phyloP scores from a whole-genome alignment of 441 rosid species.

The Melastoma candidum region DNA sequence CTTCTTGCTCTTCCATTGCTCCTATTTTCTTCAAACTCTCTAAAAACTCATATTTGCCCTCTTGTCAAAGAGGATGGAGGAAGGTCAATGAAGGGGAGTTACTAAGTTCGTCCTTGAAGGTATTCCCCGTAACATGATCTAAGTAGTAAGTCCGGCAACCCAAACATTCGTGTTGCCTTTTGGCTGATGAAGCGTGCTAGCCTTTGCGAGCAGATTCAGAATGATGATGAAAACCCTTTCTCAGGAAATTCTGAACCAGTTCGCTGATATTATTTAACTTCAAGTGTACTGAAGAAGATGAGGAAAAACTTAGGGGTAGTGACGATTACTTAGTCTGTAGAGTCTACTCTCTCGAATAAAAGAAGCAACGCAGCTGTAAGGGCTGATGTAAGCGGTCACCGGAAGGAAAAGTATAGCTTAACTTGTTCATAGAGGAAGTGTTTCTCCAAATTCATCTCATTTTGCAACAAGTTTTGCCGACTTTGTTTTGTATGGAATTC shows the following conservation, averaged over 20 bases:
- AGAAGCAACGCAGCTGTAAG: conserved; percentile 1
- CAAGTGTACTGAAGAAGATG: conserved; percentile 1
- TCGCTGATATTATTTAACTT: conserved; percentile 11
- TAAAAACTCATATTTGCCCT: conserved; percentile 54
- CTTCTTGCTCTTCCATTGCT: too few relatives aligned
- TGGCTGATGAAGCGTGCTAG: too few relatives aligned
- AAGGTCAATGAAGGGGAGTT: conserved; percentile 68
- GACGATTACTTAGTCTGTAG: conserved; percentile 21
- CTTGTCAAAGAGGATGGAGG: conserved; percentile 80
- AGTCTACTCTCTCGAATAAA: conserved; percentile 10
- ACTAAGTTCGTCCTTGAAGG: conserved; percentile 86
- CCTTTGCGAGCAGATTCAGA: neutral
- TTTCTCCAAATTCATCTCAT: too few relatives aligned
- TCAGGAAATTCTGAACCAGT: conserved; percentile 13
- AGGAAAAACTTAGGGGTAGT: conserved; percentile 14
- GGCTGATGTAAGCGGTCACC: conserved; percentile 23
- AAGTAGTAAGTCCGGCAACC: conserved; percentile 47
- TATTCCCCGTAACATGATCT: conserved; percentile 61
- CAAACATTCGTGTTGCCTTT: neutral
- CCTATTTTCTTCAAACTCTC: too few relatives aligned
- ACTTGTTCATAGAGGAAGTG: too few relatives aligned
- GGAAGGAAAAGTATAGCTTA: conserved; percentile 26
- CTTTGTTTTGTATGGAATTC: too few relatives aligned
- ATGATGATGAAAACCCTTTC: neutral
- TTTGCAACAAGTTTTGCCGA: too few relatives aligned